Percentiles rank a stretch among this genome's conserved stretches.
phyloP scores from a whole-genome alignment of 306 rosid genomes.

The Rubus idaeus region DNA sequence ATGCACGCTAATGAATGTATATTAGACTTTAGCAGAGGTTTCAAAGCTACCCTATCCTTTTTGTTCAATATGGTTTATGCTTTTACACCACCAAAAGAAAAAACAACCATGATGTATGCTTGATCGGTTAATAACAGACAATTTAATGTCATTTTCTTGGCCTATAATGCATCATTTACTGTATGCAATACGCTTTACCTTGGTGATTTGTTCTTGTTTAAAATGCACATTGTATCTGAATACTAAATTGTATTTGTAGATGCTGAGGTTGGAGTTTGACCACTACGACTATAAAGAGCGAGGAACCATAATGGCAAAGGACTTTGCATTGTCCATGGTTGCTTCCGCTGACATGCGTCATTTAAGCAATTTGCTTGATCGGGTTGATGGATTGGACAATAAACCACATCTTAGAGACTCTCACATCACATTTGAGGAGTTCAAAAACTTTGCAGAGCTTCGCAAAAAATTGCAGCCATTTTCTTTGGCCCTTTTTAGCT shows the following conservation, averaged over 20 bases:
- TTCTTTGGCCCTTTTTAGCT: conserved; percentile 82
- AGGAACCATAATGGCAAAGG: conserved; percentile 72
- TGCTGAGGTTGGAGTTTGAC: conserved; percentile 69
- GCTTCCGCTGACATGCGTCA: conserved; percentile 76
- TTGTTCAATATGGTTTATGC: neutral
- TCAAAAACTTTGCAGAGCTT: conserved; percentile 71
- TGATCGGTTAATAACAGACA: too few species aligned
- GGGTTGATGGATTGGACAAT: conserved; percentile 50
- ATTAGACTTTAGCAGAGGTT: neutral
- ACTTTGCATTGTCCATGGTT: conserved; percentile 91
- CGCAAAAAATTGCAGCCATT: conserved; percentile 67
- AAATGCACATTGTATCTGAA: conserved; percentile 17
- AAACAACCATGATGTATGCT: neutral
- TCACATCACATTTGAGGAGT: conserved; percentile 71
- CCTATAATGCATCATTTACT: neutral
- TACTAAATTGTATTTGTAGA: conserved; percentile 39
- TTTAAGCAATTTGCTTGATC: conserved; percentile 58
- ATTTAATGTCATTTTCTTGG: neutral
- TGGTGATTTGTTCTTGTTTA: conserved; percentile 19
- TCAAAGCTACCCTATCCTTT: neutral
- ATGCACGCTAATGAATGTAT: neutral
- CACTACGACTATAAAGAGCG: conserved; percentile 78
- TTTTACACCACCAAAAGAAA: neutral
- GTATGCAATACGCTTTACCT: neutral
- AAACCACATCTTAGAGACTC: conserved; percentile 48